Percentiles rank a stretch among this genome's conserved stretches.
phyloP scores from a whole-genome alignment of 495 filamentous ascomycete genomes.

The Penicillium cataractarum region DNA sequence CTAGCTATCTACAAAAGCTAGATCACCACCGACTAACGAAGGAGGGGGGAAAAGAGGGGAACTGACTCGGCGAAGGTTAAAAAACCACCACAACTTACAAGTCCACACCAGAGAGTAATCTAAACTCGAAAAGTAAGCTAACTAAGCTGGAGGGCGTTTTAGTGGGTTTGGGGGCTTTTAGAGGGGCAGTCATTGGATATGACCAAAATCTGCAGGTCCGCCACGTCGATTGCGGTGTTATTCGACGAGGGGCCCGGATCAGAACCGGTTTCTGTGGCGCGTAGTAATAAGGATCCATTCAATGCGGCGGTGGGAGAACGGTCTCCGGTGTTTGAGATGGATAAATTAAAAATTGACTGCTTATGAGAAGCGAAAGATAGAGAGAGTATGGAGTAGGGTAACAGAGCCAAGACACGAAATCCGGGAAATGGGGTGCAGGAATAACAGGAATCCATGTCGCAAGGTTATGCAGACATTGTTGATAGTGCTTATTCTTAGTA shows the following conservation, averaged over 20 bases:
- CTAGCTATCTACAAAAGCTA: too few relatives aligned
- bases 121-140: background rate
- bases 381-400: too few relatives aligned
- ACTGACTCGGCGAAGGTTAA: background rate
- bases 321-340: background rate
- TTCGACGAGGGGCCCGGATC: background rate
- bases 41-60: background rate
- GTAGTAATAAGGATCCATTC: background rate
- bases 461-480: background rate
- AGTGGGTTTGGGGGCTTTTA: background rate
- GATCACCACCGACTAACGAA: background rate
- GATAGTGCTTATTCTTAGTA: background rate
- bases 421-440: background rate
- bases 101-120: background rate
- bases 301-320: background rate
- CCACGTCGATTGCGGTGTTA: slow-evolving; percentile 4
- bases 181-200: background rate
- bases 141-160: background rate
- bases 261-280: slow-evolving; percentile 7
- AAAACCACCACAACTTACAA: background rate
- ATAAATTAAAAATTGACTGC: too few relatives aligned
- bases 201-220: background rate
- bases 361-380: background rate
- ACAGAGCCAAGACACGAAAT: background rate
- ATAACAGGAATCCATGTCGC: background rate